Percentiles rank a stretch among this genome's conserved stretches.
These are phyloP conservation scores for Gossypioides kirkii DNA, from an alignment of 345 rosid genomes.

Conservation along the genomic window DNA sequence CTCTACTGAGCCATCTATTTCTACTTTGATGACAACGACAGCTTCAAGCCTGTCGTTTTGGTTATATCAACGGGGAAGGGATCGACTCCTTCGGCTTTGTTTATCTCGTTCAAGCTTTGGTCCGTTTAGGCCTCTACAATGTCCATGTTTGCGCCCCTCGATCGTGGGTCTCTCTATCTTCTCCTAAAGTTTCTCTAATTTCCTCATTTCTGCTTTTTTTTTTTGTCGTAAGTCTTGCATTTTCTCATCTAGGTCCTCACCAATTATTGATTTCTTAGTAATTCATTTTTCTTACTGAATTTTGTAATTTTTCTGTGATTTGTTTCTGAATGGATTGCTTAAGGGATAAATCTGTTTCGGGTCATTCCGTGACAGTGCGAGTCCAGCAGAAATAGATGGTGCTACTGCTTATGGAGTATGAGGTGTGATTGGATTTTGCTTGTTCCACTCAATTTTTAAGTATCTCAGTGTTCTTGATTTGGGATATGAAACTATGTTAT, in stretches of 20 bases:
- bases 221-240: background rate
- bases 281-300: slow-evolving; percentile 1
- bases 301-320: slow-evolving; percentile 16
- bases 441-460: background rate
- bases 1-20: slow-evolving; percentile 49
- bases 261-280: background rate
- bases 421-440: slow-evolving; percentile 34
- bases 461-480: background rate
- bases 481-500: background rate
- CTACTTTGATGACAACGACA: slow-evolving; percentile 41
- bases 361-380: slow-evolving; percentile 75
- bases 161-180: slow-evolving; percentile 47
- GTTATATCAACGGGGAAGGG: slow-evolving; percentile 88
- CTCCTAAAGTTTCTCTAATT: background rate
- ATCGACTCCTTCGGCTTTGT: slow-evolving; percentile 88
- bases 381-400: slow-evolving; percentile 62
- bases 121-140: slow-evolving; percentile 60
- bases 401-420: slow-evolving; percentile 82
- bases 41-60: slow-evolving; percentile 70
- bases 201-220: background rate
- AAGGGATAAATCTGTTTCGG: slow-evolving; percentile 79
- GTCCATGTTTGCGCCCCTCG: slow-evolving; percentile 93
- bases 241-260: slow-evolving; percentile 4
- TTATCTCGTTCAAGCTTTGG: slow-evolving; percentile 86
- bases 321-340: slow-evolving; percentile 32